phyloP scores from a whole-genome alignment of 805 yeast genomes.

The Kuraishia hungarica region DNA sequence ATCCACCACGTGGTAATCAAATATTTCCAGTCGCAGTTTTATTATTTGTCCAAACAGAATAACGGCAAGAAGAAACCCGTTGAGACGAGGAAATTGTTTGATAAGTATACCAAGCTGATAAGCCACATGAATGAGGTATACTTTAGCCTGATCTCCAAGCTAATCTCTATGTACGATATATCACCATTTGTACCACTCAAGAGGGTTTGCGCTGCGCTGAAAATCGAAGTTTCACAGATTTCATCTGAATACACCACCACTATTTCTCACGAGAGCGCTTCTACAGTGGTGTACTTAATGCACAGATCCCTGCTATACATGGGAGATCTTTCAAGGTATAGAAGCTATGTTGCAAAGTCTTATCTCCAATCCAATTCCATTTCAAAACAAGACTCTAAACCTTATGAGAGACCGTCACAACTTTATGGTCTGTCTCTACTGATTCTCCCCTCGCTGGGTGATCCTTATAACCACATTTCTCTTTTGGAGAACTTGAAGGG shows the following conservation, averaged over 20 bases:
- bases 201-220: conserved; percentile 20
- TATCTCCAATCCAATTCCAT: conserved; percentile 24
- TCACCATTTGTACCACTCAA: conserved; percentile 23
- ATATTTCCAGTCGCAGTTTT: conserved; percentile 36
- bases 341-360: conserved; percentile 37
- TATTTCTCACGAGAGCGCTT: not conserved
- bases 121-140: conserved; percentile 42
- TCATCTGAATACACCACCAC: conserved; percentile 5
- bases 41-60: conserved; percentile 8
- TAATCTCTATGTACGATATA: conserved; percentile 29
- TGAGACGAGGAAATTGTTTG: conserved; percentile 49
- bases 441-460: conserved; percentile 60
- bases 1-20: conserved; percentile 60
- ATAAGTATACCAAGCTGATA: conserved; percentile 38
- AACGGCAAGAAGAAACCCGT: conserved; percentile 23
- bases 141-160: conserved; percentile 28
- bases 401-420: conserved; percentile 33
- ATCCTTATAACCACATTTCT: conserved; percentile 54
- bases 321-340: conserved; percentile 53
- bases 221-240: conserved; percentile 6
- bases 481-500: conserved; percentile 42
- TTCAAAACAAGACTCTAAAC: conserved; percentile 29
- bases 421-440: conserved; percentile 44
- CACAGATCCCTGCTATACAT: conserved; percentile 43
- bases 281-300: conserved; percentile 28